Evolutionary conservation across 192 early-diverging fungal genomes (phyloP).

Genomic region (Podila epigama): DNA sequence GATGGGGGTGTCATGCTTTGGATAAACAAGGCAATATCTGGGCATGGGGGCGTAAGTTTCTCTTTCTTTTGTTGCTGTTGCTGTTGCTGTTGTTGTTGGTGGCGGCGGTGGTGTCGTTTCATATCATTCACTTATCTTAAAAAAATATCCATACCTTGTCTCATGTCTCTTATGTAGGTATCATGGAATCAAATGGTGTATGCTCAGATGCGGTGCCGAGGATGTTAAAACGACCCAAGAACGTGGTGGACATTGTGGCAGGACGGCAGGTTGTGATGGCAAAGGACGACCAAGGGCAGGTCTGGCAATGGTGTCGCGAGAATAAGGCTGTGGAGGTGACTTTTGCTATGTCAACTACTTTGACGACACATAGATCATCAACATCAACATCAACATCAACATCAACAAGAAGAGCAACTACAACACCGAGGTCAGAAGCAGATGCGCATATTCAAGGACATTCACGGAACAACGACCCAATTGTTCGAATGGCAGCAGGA

Average conservation of each 20-base stretch:
- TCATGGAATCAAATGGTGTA: constrained; percentile 31
- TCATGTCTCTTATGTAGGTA: constrained; percentile 27
- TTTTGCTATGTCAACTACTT: constrained; percentile 2
- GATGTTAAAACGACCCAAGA: constrained; percentile 26
- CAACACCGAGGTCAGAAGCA: background rate
- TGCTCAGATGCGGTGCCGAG: constrained; percentile 27
- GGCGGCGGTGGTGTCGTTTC: background rate
- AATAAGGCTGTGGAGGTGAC: constrained; percentile 23
- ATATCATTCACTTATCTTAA: background rate
- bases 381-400: background rate
- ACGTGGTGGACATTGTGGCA: constrained; percentile 20
- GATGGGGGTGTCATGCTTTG: constrained; percentile 41
- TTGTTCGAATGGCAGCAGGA: constrained; percentile 23
- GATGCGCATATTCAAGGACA: no score
- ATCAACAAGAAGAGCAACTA: background rate
- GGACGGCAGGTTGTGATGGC: constrained; percentile 37
- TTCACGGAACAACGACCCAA: constrained; percentile 9
- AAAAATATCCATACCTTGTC: background rate
- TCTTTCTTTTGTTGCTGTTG: background rate
- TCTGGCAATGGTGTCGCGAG: constrained; percentile 48
- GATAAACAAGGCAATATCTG: constrained; percentile 38
- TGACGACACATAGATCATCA: background rate
- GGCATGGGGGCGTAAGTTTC: constrained; percentile 46
- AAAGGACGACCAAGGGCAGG: constrained; percentile 16
- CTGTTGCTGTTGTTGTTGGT: background rate